These are phyloP conservation scores for Lophiotrema nucula DNA, from an alignment of 495 filamentous ascomycete species.

Conservation along the genomic window DNA sequence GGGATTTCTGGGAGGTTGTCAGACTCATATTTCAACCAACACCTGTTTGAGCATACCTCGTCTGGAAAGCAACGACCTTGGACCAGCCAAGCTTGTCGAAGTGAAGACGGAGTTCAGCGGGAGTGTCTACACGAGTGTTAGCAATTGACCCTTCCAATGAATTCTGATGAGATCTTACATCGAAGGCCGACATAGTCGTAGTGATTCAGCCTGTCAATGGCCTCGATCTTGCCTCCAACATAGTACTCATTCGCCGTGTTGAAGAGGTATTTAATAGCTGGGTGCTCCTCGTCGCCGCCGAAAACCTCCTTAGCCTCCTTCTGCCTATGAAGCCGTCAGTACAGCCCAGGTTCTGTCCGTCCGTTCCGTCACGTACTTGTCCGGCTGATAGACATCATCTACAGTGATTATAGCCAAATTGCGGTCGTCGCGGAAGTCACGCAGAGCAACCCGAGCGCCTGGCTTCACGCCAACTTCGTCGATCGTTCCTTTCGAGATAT, in stretches of 20 bases:
- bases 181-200: constrained; percentile 97
- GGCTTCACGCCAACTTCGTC: constrained; percentile 69
- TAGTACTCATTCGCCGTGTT: constrained; percentile 80
- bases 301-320: constrained; percentile 93
- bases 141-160: not conserved
- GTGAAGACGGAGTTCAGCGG: constrained; percentile 89
- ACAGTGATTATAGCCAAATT: constrained; percentile 94
- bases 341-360: not conserved
- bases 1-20: constrained; percentile 63
- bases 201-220: constrained; percentile 90
- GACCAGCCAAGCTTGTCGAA: constrained; percentile 99
- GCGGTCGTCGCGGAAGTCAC: constrained; percentile 93
- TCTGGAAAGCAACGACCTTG: constrained; percentile 97
- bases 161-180: constrained; percentile 53
- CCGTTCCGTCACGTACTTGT: constrained; percentile 68
- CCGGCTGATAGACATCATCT: constrained; percentile 91
- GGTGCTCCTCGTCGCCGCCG: constrained; percentile 89
- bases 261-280: constrained; percentile 85
- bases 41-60: constrained; percentile 42
- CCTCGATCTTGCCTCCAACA: constrained; percentile 91
- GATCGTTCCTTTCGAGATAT: constrained; percentile 72
- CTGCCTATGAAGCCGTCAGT: constrained; percentile 54
- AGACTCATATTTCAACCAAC: constrained; percentile 16
- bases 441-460: constrained; percentile 78
- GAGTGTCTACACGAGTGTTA: constrained; percentile 65